Evolutionary conservation across 306 rosid species (phyloP).

Genomic region (Luffa acutangula): DNA sequence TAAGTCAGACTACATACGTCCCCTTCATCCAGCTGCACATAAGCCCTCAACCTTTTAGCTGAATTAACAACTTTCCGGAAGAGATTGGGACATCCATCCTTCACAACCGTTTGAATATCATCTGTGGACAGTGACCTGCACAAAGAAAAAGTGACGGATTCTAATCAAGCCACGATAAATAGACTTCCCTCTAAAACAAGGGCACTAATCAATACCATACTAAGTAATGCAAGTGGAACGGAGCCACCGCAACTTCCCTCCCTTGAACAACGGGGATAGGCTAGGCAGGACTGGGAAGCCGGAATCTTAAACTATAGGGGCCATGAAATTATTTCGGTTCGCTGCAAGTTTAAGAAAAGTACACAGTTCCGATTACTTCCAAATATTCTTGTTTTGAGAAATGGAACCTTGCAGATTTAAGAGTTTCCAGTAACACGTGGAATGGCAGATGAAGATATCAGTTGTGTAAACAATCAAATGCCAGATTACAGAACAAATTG

Average conservation of each 20-base stretch:
- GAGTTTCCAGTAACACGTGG: background rate
- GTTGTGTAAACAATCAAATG: background rate
- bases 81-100: constrained; percentile 76
- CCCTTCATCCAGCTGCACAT: constrained; percentile 74
- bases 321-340: background rate
- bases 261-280: background rate
- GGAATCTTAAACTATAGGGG: background rate
- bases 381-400: background rate
- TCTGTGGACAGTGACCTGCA: constrained; percentile 53
- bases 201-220: background rate
- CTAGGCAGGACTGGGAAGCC: background rate
- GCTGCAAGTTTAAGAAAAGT: background rate
- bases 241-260: background rate
- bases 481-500: background rate
- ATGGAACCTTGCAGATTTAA: background rate
- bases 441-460: background rate
- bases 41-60: constrained; percentile 74
- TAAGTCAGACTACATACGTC: constrained; percentile 46
- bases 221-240: background rate
- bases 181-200: background rate
- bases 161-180: background rate
- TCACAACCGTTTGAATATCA: constrained; percentile 56
- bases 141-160: background rate
- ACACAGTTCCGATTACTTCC: background rate
- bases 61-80: constrained; percentile 79